Evolutionary conservation across 495 filamentous ascomycete genomes (phyloP).

Genomic region (Aspergillus asperescens): DNA sequence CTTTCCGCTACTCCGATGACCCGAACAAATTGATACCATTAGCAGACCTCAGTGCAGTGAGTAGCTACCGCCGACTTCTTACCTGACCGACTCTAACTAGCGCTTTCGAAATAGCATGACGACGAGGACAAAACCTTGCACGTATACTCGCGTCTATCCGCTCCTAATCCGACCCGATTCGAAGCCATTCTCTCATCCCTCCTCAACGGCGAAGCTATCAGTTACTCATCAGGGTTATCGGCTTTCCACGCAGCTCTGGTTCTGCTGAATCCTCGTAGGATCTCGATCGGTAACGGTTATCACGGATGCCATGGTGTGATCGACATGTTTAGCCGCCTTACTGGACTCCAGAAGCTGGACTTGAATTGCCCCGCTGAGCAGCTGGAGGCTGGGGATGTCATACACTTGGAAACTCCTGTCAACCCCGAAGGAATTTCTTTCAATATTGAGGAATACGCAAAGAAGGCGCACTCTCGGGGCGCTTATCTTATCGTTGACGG

Average conservation of each 20-base stretch:
- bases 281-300: conserved; percentile 79
- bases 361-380: conserved; percentile 54
- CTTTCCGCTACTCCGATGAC: conserved; percentile 71
- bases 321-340: conserved; percentile 61
- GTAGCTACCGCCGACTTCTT: conserved; percentile 1
- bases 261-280: conserved; percentile 67
- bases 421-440: conserved; percentile 82
- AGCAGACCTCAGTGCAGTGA: conserved; percentile 33
- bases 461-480: conserved; percentile 64
- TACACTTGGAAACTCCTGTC: conserved; percentile 88
- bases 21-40: conserved; percentile 54
- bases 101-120: conserved; percentile 20
- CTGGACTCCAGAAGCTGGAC: conserved; percentile 58
- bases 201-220: conserved; percentile 61
- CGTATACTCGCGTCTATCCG: conserved; percentile 73
- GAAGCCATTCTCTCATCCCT: conserved; percentile 73
- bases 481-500: conserved; percentile 79
- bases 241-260: conserved; percentile 81
- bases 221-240: conserved; percentile 79
- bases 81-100: not conserved
- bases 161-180: conserved; percentile 75
- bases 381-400: conserved; percentile 68
- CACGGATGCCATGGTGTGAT: conserved; percentile 91
- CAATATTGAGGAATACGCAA: conserved; percentile 62
- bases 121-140: conserved; percentile 26